Conservation (phyloP, 371 early-diverging fungal genomes). For the Mucor racemosus region DNA sequence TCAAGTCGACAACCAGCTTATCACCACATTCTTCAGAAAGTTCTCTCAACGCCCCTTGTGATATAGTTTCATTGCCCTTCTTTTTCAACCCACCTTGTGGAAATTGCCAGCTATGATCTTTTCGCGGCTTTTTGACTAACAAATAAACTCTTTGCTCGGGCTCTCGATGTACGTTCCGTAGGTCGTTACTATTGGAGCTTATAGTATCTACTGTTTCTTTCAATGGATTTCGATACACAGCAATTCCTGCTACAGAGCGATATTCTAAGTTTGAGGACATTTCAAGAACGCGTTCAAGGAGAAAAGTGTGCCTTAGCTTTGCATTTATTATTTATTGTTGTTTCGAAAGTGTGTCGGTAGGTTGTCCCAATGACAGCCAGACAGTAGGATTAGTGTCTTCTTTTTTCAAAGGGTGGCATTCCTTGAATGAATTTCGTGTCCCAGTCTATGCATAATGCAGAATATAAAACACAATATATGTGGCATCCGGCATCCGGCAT, state of each 20-base stretch:
- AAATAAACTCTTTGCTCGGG: constrained; percentile 62
- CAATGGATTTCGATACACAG: constrained; percentile 14
- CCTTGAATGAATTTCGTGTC: too few relatives aligned
- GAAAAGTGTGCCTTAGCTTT: too few relatives aligned
- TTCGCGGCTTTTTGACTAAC: constrained; percentile 67
- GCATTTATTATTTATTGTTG: too few relatives aligned
- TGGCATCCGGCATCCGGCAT: too few relatives aligned
- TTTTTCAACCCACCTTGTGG: constrained; percentile 67
- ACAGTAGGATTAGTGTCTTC: too few relatives aligned
- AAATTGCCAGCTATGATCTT: constrained; percentile 72
- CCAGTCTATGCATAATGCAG: too few relatives aligned
- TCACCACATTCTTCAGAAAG: constrained; percentile 73
- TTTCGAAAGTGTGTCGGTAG: too few relatives aligned
- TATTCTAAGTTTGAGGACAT: constrained; percentile 3
- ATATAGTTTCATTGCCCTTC: constrained; percentile 64
- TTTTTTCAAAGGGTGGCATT: too few relatives aligned
- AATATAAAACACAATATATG: too few relatives aligned
- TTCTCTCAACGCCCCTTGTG: constrained; percentile 75
- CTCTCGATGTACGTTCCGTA: constrained; percentile 22
- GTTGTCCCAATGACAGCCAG: too few relatives aligned
- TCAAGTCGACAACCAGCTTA: constrained; percentile 70
- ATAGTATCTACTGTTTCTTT: too few relatives aligned
- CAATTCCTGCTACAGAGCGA: constrained; percentile 31
- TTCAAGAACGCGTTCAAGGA: too few relatives aligned
- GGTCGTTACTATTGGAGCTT: not conserved